A percentile compares a stretch with the other conserved stretches of the same genome.
These are phyloP conservation scores for Lathyrus tuberosus DNA, from an alignment of 306 rosid species.

Conservation along the genomic window DNA sequence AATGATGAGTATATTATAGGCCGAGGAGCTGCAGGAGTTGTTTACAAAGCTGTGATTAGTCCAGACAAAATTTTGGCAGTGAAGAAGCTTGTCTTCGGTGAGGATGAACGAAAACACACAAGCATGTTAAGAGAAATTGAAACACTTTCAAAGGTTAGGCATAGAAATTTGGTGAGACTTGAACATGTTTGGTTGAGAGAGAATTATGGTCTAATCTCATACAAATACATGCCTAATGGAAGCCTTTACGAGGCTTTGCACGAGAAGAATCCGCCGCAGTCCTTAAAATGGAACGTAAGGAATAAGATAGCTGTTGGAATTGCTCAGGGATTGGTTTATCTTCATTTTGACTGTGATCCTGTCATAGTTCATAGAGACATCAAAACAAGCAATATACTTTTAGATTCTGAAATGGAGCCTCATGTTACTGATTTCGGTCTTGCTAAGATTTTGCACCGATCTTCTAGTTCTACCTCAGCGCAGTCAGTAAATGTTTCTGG, in stretches of 20 bases:
- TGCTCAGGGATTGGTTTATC: conserved; percentile 76
- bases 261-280: conserved; percentile 49
- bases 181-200: conserved; percentile 63
- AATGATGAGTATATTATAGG: conserved; percentile 62
- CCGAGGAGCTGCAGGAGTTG: conserved; percentile 79
- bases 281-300: conserved; percentile 64
- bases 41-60: conserved; percentile 63
- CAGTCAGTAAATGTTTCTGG: conserved; percentile 52
- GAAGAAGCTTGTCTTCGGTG: conserved; percentile 60
- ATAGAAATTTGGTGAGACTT: conserved; percentile 66
- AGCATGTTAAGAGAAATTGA: conserved; percentile 67
- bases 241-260: conserved; percentile 79
- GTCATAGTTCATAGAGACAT: conserved; percentile 78
- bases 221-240: conserved; percentile 73
- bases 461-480: conserved; percentile 51
- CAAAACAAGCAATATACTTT: conserved; percentile 73
- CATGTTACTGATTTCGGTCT: conserved; percentile 77
- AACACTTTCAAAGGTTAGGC: conserved; percentile 65
- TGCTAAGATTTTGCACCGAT: conserved; percentile 69
- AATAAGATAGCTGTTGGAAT: conserved; percentile 66
- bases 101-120: conserved; percentile 44
- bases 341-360: conserved; percentile 77
- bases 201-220: conserved; percentile 65
- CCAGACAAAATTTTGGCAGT: conserved; percentile 55
- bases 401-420: conserved; percentile 84